Base-by-base conservation (phyloP, 2,329 filamentous ascomycete genomes). In the Monosporascus sp. region DNA sequence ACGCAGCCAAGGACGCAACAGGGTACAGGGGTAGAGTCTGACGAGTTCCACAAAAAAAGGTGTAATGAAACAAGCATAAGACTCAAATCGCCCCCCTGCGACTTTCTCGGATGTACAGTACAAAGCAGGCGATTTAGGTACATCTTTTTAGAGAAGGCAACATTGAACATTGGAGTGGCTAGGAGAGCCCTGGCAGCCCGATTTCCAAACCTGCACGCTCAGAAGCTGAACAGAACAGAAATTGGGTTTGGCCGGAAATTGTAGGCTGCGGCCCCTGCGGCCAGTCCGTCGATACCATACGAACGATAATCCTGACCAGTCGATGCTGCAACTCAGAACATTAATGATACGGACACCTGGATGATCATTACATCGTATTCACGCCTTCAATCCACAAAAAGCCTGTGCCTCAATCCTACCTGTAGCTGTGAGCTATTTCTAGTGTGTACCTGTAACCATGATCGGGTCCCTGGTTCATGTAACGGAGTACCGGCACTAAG, bases 21-120 rank as follows among this genome's bases (percentile, higher is more conserved):
- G 60, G 60, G 59, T 60, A 53, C 52, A 57, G 56, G 56, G 58
- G 51, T 36, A 50, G 45, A 8, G 17, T 41, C 37, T 24, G 52
- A 54, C 56, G 51, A 51, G 50, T 47, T 55, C 57, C 52, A 59
- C 54, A 60, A 64, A 64, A 64, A 61, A 64, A 62, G 20, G 17
- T 18, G 41, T 44, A 67, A 64, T 67, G 65, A 67, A 68, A 68
- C 65, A 63, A 64, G 63, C 62, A 60, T 60, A 62, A 62, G 58
- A 64, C 65, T 63, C 62, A 44, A 44, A 17, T 64, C 59, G 54
- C 22, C 55, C 51, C 60, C 55, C 55, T 57, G 58, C 55, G 54
- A 55, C 36, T 18, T 18, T 60, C 54, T 51, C 57, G 44, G 56
- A 59, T 61, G 57, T 61, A 57, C 55, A 48, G 46, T 48, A 48